A percentile compares a stretch with the other conserved stretches of the same genome.
These are phyloP conservation scores for Trichosporon faecale DNA, from an alignment of 1,284 basidiomycete species.

Conservation along the genomic window DNA sequence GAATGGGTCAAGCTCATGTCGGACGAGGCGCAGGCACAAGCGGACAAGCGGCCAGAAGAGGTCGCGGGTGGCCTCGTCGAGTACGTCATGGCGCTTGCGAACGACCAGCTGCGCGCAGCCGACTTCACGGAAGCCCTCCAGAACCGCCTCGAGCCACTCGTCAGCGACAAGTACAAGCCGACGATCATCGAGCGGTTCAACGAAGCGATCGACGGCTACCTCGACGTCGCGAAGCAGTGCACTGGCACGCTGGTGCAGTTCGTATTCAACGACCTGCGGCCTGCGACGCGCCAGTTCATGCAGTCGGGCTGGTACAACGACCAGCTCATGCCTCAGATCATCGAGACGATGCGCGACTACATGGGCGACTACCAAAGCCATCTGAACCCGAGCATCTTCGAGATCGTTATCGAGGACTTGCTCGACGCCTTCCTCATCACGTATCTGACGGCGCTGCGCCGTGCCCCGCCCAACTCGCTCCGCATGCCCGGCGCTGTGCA, in stretches of 20 bases:
- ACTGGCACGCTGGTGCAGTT: slow-evolving; percentile 90
- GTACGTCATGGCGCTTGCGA: slow-evolving; percentile 96
- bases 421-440: slow-evolving; percentile 85
- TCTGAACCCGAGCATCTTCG: slow-evolving; percentile 86
- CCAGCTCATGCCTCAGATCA: slow-evolving; percentile 64
- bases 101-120: slow-evolving; percentile 95
- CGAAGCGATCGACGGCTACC: slow-evolving; percentile 95
- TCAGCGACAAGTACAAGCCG: slow-evolving; percentile 85
- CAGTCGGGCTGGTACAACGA: slow-evolving; percentile 71
- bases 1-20: slow-evolving; percentile 85
- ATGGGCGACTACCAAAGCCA: slow-evolving; percentile 86
- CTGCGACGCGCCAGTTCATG: slow-evolving; percentile 83
- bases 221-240: slow-evolving; percentile 97
- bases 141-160: slow-evolving; percentile 80
- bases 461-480: slow-evolving; percentile 68
- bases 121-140: slow-evolving; percentile 87
- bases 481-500: slow-evolving; percentile 80
- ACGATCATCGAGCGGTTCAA: slow-evolving; percentile 83
- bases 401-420: slow-evolving; percentile 88
- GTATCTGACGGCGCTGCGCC: slow-evolving; percentile 84
- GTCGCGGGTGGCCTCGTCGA: slow-evolving; percentile 84
- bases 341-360: slow-evolving; percentile 96
- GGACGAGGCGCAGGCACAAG: slow-evolving; percentile 79
- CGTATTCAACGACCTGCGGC: slow-evolving; percentile 91
- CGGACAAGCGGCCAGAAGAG: slow-evolving; percentile 79